phyloP scores from a whole-genome alignment of 2,329 filamentous ascomycete species.

The Diplodia sapinea region DNA sequence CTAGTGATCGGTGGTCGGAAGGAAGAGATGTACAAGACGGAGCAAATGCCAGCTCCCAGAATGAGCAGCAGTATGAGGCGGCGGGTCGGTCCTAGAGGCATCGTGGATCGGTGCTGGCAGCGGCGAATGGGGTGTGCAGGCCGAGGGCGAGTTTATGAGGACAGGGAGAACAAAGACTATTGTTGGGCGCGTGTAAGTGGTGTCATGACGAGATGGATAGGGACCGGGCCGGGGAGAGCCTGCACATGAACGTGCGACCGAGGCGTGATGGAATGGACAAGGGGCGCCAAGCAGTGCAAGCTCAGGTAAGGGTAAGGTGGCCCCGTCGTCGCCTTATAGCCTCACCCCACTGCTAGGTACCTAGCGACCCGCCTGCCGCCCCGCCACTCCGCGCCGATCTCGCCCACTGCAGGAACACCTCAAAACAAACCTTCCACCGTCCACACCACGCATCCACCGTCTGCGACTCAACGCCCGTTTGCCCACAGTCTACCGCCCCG shows the following conservation, averaged over 20 bases:
- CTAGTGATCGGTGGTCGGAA: slow-evolving; percentile 51
- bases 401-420: slow-evolving; percentile 21
- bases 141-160: neutral
- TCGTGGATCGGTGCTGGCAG: slow-evolving; percentile 31
- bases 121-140: neutral
- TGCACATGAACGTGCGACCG: slow-evolving; percentile 25
- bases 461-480: neutral
- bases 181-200: slow-evolving; percentile 14
- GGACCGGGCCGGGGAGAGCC: neutral
- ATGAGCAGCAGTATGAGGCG: slow-evolving; percentile 55
- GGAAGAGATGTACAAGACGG: slow-evolving; percentile 65
- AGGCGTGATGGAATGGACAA: slow-evolving; percentile 26
- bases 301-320: neutral
- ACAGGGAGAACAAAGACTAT: slow-evolving; percentile 2
- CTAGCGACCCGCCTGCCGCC: neutral
- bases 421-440: neutral
- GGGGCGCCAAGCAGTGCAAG: slow-evolving; percentile 27
- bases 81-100: slow-evolving; percentile 41
- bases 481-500: neutral
- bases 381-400: slow-evolving; percentile 29
- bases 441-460: neutral
- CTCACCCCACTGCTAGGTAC: slow-evolving; percentile 13
- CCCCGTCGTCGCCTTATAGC: slow-evolving; percentile 3
- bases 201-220: slow-evolving; percentile 25
- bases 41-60: slow-evolving; percentile 61